Base-by-base conservation (phyloP, 129 eudicot species). In the Chrysanthemum seticuspe region DNA sequence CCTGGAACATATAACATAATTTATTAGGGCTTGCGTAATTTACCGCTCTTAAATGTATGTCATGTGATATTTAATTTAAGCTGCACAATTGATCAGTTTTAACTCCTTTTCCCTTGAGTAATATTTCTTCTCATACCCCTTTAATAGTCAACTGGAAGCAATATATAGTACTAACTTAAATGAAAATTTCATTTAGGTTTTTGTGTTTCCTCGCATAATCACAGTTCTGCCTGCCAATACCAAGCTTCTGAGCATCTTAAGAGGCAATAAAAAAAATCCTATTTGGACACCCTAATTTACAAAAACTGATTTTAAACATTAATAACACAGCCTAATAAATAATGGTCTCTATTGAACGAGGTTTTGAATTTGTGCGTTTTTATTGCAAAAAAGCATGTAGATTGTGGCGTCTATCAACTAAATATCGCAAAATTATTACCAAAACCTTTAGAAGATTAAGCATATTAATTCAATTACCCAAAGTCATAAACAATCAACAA, bases 381-480 rank as follows among this genome's bases (percentile, higher is more conserved):
- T 34, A 34, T 34, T 34, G 40, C 7, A 4, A 34, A 34, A 3
- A 34, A 34, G 40, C 40, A 34, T 34, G 34, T 34, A 34, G 40
- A 34, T 34, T 34, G 40, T 34, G 40, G 40, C 7, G 7, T 34
- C 40, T 4, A 34, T 4, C 65, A 70, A 44, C 59, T 31, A 80
- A 78, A 72, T 67, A 66, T 8, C 67, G 62, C 72, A 60, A 61
- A 66, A 65, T 71, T 56, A 71, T 62, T 56, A 57, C 67, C 73
- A 76, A 81, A 69, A 74, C 84, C 77, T 49, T 53, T 21, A 13
- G 55, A 65, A 71, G 16, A n/a, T 40, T 19, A 63, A 62, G 29
- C 77, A 55, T 66, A 71, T 53, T 57, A 34, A 31, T 34, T 34
- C 1, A 34, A 4, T 34, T 5, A 34, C 7, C 40, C 66, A 71